These are phyloP conservation scores for Didymella sp. DNA, from an alignment of 2,329 filamentous ascomycete genomes.

Conservation along the genomic window DNA sequence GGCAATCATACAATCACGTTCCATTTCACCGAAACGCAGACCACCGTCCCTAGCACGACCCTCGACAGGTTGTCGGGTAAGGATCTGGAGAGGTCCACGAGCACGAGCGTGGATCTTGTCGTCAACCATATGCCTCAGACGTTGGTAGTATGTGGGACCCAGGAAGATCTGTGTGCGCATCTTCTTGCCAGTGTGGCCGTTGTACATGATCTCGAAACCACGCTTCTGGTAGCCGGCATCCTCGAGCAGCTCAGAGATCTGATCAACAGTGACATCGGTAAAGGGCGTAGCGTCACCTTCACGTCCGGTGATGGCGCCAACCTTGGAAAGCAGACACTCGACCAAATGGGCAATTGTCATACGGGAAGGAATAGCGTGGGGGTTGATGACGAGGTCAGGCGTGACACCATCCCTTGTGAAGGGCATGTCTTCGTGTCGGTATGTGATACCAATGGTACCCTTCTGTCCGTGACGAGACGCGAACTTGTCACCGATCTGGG, in stretches of 20 bases:
- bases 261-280: conserved; percentile 95
- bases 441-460: conserved; percentile 98
- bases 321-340: conserved; percentile 96
- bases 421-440: conserved; percentile 97
- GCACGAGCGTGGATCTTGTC: conserved; percentile 99
- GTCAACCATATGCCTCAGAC: conserved; percentile 98
- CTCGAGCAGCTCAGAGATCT: conserved; percentile 83
- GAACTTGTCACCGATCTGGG: conserved; percentile 99
- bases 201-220: conserved; percentile 98
- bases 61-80: conserved; percentile 96
- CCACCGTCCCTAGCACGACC: conserved; percentile 98
- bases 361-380: conserved; percentile 98
- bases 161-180: conserved; percentile 94
- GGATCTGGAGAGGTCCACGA: conserved; percentile 93
- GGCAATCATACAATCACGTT: conserved; percentile 99
- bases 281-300: conserved; percentile 98
- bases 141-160: conserved; percentile 98
- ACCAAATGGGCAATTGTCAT: conserved; percentile 99
- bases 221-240: conserved; percentile 95
- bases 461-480: conserved; percentile 99
- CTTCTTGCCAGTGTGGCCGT: conserved; percentile 95
- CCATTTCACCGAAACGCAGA: conserved; percentile 99
- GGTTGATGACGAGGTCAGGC: conserved; percentile 98
- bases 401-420: conserved; percentile 91
- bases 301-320: conserved; percentile 88